A percentile compares a stretch with the other conserved stretches of the same genome.
phyloP scores from a whole-genome alignment of 2,329 filamentous ascomycete species.

The Aspergillus sp. region DNA sequence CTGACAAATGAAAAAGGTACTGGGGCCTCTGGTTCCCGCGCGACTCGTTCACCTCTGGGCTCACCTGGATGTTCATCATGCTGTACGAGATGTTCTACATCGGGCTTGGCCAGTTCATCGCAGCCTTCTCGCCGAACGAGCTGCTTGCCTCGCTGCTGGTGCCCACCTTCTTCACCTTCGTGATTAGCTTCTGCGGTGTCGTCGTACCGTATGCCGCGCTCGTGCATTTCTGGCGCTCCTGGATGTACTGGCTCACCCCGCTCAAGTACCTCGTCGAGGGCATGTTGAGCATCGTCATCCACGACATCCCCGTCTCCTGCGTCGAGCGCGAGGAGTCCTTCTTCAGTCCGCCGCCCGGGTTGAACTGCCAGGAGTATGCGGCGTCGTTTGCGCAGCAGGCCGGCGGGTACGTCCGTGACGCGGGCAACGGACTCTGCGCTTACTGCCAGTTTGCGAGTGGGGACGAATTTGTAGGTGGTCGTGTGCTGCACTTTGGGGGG shows the following conservation, averaged over 20 bases:
- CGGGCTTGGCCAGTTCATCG: slow-evolving; percentile 66
- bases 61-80: slow-evolving; percentile 62
- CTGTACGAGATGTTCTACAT: slow-evolving; percentile 66
- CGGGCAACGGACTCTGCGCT: slow-evolving; percentile 57
- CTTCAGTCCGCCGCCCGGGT: slow-evolving; percentile 58
- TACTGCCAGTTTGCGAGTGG: slow-evolving; percentile 63
- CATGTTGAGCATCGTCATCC: slow-evolving; percentile 55
- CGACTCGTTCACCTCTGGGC: slow-evolving; percentile 58
- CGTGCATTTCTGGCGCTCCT: slow-evolving; percentile 63
- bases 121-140: slow-evolving; percentile 64
- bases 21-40: slow-evolving; percentile 54
- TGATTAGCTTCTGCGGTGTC: slow-evolving; percentile 72
- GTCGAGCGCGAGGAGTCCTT: slow-evolving; percentile 56
- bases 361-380: slow-evolving; percentile 61
- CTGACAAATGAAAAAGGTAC: slow-evolving; percentile 40
- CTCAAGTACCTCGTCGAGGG: slow-evolving; percentile 66
- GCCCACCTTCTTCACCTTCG: slow-evolving; percentile 66
- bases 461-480: slow-evolving; percentile 54
- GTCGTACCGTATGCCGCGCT: slow-evolving; percentile 65
- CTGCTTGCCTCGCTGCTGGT: slow-evolving; percentile 65
- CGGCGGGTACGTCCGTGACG: slow-evolving; percentile 61
- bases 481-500: not conserved
- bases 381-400: slow-evolving; percentile 50
- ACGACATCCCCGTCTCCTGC: slow-evolving; percentile 57
- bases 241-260: slow-evolving; percentile 67